Evolutionary conservation across 345 rosid species (phyloP).

Genomic region (Hibiscus trionum): DNA sequence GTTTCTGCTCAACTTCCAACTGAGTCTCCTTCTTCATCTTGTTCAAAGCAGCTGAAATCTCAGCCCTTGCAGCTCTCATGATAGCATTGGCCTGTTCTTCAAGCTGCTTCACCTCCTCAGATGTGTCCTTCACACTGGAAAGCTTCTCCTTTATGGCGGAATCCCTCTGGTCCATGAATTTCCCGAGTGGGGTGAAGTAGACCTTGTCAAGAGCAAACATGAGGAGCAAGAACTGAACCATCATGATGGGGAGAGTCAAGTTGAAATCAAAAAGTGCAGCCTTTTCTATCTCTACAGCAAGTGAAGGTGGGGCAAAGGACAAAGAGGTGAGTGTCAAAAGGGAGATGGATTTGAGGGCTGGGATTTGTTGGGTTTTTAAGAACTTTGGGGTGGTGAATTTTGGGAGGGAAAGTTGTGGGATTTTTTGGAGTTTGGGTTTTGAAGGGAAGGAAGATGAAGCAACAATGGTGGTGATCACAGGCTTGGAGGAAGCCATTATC

Average conservation of each 20-base stretch:
- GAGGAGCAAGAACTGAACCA: constrained; percentile 66
- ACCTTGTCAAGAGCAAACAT: constrained; percentile 85
- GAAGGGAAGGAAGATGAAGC: constrained; percentile 25
- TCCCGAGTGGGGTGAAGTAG: constrained; percentile 76
- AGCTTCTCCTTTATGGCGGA: constrained; percentile 72
- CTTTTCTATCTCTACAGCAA: constrained; percentile 77
- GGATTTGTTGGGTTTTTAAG: constrained; percentile 26
- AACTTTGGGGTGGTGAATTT: constrained; percentile 26
- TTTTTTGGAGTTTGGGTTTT: constrained; percentile 28
- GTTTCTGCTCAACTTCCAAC: constrained; percentile 59
- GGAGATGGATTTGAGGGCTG: constrained; percentile 52
- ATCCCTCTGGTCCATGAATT: constrained; percentile 84
- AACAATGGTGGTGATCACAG: constrained; percentile 21
- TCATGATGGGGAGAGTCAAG: constrained; percentile 81
- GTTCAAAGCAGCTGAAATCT: constrained; percentile 74
- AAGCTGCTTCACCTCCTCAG: constrained; percentile 71
- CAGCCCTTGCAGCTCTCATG: constrained; percentile 87
- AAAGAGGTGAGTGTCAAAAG: constrained; percentile 42
- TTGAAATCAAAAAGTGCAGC: constrained; percentile 94
- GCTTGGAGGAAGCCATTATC: constrained; percentile 69
- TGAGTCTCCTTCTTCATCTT: constrained; percentile 92
- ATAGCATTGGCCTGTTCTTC: constrained; percentile 76
- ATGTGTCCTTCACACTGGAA: constrained; percentile 67
- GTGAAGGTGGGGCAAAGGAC: constrained; percentile 55
- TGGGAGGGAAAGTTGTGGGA: constrained; percentile 28